Evolutionary conservation across 176 grass and related monocot species (phyloP), one percentile per base, ranked within the genome.

Genomic region (Triticum aestivum): DNA sequence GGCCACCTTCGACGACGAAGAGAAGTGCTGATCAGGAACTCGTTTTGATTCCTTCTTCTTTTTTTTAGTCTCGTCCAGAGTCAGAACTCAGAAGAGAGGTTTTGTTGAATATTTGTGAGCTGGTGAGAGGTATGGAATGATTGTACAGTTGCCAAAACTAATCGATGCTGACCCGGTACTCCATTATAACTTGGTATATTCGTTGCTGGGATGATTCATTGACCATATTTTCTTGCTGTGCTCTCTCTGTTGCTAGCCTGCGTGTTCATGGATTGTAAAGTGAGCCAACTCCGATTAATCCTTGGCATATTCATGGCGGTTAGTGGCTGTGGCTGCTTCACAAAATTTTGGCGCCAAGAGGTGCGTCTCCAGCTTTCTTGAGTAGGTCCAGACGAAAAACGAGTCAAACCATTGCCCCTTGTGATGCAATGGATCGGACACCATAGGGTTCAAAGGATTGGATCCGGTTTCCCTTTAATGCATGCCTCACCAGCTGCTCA

Each of bases 61-160:
- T 32, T 47, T 10, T 21, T 20, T 32, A 52, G 65, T 72, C 89
- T 83, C 42, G 5, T 45, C 69, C 67, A 83, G 68, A 87, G 47
- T 44, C 42, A 44, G 42, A 44, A 44, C 42, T 11, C 73, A 33
- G 75, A 61, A 17, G 38, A 23, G 14, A 51, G 56, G 11, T 42
- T 75, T 75, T 87, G 27, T 71, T 82, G 45, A 75, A 73, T 73
- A 18, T 84, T 84, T 77, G 45, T 49, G 73, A 77, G 73, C 42
- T 75, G 73, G 78, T 79, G 84, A 14, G 54, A 35, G 78, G 67
- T 78, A 47, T 75, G 85, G 69, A 24, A 68, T 77, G 85, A 69
- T 81, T 85, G 89, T 91, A 88, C 82, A 91, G 86, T 81, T 91
- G 61, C 61, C 74, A 84, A 89, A 84, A 80, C 54, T 84, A 87